phyloP scores from a whole-genome alignment of 208 protist genomes.

The Novymonas esmeraldas region DNA sequence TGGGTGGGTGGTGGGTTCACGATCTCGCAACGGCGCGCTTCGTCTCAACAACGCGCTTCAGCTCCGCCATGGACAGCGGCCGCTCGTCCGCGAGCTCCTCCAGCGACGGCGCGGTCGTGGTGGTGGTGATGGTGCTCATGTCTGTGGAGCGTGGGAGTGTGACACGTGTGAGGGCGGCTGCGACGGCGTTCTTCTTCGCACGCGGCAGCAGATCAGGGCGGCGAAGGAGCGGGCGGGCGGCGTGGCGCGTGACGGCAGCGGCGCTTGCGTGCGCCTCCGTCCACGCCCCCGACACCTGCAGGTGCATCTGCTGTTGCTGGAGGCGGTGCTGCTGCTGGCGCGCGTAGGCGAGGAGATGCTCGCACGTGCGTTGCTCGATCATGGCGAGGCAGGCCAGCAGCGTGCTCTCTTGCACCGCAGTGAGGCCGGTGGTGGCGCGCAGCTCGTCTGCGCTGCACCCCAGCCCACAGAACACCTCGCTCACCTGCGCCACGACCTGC shows the following conservation, averaged over 20 bases:
- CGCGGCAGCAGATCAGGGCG: conserved; percentile 38
- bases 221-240: conserved; percentile 43
- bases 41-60: conserved; percentile 20
- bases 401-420: conserved; percentile 35
- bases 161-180: conserved; percentile 5
- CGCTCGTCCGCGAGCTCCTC: conserved; percentile 31
- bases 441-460: conserved; percentile 45
- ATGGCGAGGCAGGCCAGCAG: conserved; percentile 46
- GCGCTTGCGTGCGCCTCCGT: neutral
- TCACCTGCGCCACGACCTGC: conserved; percentile 37
- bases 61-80: conserved; percentile 24
- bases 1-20: neutral
- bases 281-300: conserved; percentile 6
- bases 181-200: conserved; percentile 5
- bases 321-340: conserved; percentile 16
- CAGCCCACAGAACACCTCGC: conserved; percentile 45
- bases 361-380: conserved; percentile 77
- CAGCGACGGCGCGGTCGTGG: conserved; percentile 2
- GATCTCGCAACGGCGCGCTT: conserved; percentile 8
- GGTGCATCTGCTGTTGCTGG: conserved; percentile 3
- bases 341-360: conserved; percentile 67
- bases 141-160: conserved; percentile 34
- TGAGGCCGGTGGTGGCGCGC: conserved; percentile 28
- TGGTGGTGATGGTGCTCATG: neutral
- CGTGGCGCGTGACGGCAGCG: conserved; percentile 9